phyloP scores from a whole-genome alignment of 495 filamentous ascomycete genomes.

The Neurospora sublineolata region DNA sequence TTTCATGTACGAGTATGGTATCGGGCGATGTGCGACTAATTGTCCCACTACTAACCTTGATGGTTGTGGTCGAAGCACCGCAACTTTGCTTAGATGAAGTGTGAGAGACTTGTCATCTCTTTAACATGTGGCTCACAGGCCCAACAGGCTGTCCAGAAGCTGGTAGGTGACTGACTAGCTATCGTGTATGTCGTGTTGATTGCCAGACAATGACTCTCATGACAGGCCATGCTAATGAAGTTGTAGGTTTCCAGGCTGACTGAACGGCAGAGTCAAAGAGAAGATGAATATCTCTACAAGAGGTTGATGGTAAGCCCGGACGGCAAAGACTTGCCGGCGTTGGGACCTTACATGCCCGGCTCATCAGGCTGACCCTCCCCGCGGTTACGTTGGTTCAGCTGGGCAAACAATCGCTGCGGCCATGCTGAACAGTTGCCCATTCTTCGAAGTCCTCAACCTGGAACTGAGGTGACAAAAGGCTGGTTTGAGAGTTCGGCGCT shows the following conservation, averaged over 20 bases:
- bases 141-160: not conserved
- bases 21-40: not conserved
- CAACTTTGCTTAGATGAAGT: not conserved
- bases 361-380: not conserved
- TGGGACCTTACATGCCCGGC: not conserved
- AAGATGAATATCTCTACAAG: not conserved
- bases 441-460: not conserved
- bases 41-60: not conserved
- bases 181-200: not conserved
- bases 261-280: not conserved
- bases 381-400: not conserved
- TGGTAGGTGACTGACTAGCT: not conserved
- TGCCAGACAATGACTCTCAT: not conserved
- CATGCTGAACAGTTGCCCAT: not conserved
- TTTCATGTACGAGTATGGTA: not conserved
- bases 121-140: not conserved
- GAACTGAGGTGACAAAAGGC: not conserved
- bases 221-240: not conserved
- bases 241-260: not conserved
- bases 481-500: not conserved
- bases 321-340: not conserved
- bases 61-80: not conserved
- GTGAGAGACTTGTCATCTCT: not conserved
- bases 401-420: not conserved
- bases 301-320: not conserved